Evolutionary conservation across 2,329 filamentous ascomycete species (phyloP).

Genomic region (Colletotrichum aenigma): DNA sequence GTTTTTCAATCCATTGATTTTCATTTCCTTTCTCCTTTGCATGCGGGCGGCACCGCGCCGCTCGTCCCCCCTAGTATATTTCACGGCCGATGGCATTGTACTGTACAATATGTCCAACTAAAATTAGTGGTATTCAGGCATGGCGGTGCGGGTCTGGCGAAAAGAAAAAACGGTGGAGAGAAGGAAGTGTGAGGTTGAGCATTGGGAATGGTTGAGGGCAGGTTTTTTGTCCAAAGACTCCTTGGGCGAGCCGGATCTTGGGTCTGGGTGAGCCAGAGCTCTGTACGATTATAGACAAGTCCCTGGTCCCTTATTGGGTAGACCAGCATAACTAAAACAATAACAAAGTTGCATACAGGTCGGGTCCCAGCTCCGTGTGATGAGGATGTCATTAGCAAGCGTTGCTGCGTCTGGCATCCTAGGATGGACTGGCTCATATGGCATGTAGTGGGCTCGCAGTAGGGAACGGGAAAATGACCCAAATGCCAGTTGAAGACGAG

Average conservation of each 20-base stretch:
- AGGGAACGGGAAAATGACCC: no score
- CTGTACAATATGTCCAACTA: slow-evolving; percentile 9
- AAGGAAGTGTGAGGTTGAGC: neutral
- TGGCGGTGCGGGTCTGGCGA: slow-evolving; percentile 1
- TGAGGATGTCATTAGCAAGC: neutral
- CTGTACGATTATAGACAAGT: slow-evolving; percentile 11
- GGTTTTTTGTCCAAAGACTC: neutral
- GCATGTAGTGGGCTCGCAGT: neutral
- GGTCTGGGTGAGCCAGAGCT: neutral
- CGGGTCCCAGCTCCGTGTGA: neutral
- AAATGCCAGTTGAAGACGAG: no score
- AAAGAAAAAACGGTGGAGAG: neutral
- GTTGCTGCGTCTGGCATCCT: neutral
- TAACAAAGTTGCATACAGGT: neutral
- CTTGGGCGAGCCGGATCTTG: neutral
- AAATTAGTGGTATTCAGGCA: slow-evolving; percentile 14
- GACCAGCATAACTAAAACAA: neutral
- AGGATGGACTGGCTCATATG: neutral
- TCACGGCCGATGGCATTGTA: slow-evolving; percentile 12
- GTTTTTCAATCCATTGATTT: neutral
- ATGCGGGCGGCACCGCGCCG: slow-evolving; percentile 7
- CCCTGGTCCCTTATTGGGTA: neutral
- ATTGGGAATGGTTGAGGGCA: neutral
- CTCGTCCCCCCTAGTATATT: neutral
- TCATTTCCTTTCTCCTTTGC: neutral